A percentile compares a stretch with the other conserved stretches of the same genome.
phyloP scores from a whole-genome alignment of 2,329 filamentous ascomycete genomes.

The Periconia macrospinosa region DNA sequence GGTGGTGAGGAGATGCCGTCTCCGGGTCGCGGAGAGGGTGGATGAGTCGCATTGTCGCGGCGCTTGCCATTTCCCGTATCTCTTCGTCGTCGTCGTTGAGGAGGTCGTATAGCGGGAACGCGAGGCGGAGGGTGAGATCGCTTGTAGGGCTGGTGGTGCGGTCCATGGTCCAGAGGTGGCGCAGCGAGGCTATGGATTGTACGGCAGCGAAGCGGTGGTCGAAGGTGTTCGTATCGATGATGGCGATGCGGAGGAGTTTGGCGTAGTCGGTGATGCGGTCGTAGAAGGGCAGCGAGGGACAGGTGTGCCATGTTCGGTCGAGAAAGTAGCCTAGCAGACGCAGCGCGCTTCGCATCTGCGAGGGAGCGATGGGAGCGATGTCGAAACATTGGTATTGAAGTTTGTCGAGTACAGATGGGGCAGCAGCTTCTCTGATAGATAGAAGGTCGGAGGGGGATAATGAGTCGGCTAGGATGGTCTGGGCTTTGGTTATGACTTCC shows the following conservation, averaged over 20 bases:
- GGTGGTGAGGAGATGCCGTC: not conserved
- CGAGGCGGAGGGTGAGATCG: constrained; percentile 24
- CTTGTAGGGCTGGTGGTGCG: constrained; percentile 10
- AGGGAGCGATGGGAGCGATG: constrained; percentile 21
- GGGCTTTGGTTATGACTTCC: constrained; percentile 35
- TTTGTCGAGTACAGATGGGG: constrained; percentile 19
- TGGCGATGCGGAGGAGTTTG: constrained; percentile 31
- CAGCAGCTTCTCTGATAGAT: constrained; percentile 11
- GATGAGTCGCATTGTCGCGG: constrained; percentile 53
- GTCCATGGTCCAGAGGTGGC: constrained; percentile 21
- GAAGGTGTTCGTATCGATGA: constrained; percentile 53
- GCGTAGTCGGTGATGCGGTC: constrained; percentile 26
- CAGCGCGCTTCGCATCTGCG: constrained; percentile 33
- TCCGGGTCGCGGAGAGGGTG: constrained; percentile 5
- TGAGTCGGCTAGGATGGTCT: constrained; percentile 25
- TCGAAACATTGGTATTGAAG: constrained; percentile 30
- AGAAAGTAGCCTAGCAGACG: constrained; percentile 36
- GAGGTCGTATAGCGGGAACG: constrained; percentile 50
- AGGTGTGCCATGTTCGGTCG: constrained; percentile 22
- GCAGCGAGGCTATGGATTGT: constrained; percentile 55
- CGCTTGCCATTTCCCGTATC: constrained; percentile 67
- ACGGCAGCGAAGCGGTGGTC: constrained; percentile 66
- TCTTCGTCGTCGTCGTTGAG: constrained; percentile 89
- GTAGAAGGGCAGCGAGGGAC: constrained; percentile 10
- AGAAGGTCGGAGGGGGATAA: constrained; percentile 23